A percentile compares a stretch with the other conserved stretches of the same genome.
These are phyloP conservation scores for Drosera spatulata DNA, from an alignment of 179 eudicot genomes.

Conservation along the genomic window DNA sequence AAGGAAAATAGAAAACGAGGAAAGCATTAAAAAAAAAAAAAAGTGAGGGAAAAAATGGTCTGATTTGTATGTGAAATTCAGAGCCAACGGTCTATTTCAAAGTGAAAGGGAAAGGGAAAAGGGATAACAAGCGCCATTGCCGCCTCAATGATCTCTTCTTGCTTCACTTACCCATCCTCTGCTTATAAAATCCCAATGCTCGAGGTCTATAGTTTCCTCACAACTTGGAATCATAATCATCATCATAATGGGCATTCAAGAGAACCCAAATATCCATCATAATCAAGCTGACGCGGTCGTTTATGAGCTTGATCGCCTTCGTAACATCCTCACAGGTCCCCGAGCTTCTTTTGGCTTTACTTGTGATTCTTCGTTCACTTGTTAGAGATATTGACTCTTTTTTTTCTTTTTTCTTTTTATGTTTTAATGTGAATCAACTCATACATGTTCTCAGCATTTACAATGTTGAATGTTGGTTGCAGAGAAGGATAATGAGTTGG, in stretches of 20 bases:
- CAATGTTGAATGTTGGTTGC: background rate
- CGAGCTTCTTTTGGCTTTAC: background rate
- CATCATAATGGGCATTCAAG: no score
- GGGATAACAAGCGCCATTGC: constrained; percentile 3
- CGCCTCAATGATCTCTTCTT: constrained; percentile 49
- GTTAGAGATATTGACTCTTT: background rate
- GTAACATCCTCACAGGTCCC: constrained; percentile 73
- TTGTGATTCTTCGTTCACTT: background rate
- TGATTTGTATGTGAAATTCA: no score
- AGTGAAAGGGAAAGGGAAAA: no score
- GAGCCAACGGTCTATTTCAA: no score
- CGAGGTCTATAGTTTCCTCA: no score
- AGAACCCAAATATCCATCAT: constrained; percentile 16
- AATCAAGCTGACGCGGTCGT: constrained; percentile 54
- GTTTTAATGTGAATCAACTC: background rate
- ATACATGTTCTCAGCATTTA: no score
- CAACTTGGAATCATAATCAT: background rate
- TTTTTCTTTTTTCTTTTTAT: no score
- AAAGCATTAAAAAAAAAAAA: no score
- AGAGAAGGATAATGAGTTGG: constrained; percentile 73
- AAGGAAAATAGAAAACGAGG: no score
- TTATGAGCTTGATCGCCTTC: constrained; percentile 60
- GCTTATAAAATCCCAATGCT: no score
- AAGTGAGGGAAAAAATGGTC: no score
- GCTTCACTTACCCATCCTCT: background rate